Conservation (phyloP, 192 early-diverging fungal genomes). For the Bifiguratus adelaidae region DNA sequence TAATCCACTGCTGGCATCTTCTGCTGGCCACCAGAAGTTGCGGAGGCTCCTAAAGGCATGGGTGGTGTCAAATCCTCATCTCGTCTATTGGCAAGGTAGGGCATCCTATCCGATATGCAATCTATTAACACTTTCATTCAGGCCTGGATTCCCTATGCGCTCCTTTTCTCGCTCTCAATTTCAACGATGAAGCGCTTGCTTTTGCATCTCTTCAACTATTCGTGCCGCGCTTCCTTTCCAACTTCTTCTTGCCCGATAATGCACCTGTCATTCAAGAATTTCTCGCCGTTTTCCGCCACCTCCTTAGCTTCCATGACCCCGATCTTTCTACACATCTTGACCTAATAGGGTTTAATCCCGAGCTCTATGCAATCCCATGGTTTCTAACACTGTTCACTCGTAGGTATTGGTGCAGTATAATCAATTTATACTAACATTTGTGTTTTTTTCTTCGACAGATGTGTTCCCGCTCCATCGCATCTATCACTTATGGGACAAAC, state of each 20-base stretch:
- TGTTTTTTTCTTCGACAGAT: slow-evolving; percentile 29
- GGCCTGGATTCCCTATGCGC: slow-evolving; percentile 67
- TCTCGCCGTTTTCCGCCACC: slow-evolving; percentile 49
- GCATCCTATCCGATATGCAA: neutral
- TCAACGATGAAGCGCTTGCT: slow-evolving; percentile 62
- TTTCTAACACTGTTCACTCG: slow-evolving; percentile 76
- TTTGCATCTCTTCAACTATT: slow-evolving; percentile 56
- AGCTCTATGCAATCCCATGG: slow-evolving; percentile 75
- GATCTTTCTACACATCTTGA: slow-evolving; percentile 53
- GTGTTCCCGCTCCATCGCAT: slow-evolving; percentile 75
- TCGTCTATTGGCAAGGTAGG: slow-evolving; percentile 77
- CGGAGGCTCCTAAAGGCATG: slow-evolving; percentile 47
- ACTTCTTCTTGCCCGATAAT: slow-evolving; percentile 70
- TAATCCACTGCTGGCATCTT: slow-evolving; percentile 48
- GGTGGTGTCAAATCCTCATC: slow-evolving; percentile 41
- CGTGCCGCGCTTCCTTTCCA: slow-evolving; percentile 49
- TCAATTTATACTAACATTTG: neutral
- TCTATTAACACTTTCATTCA: slow-evolving; percentile 2
- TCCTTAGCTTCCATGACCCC: slow-evolving; percentile 65
- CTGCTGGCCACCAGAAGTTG: slow-evolving; percentile 48
- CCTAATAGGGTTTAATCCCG: slow-evolving; percentile 49
- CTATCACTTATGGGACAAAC: slow-evolving; percentile 72
- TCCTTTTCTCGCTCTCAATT: slow-evolving; percentile 65
- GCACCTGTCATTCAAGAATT: slow-evolving; percentile 57
- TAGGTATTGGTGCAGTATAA: slow-evolving; percentile 19